Base-by-base conservation (phyloP, 2,329 filamentous ascomycete species). In the Huntiella moniliformis region DNA sequence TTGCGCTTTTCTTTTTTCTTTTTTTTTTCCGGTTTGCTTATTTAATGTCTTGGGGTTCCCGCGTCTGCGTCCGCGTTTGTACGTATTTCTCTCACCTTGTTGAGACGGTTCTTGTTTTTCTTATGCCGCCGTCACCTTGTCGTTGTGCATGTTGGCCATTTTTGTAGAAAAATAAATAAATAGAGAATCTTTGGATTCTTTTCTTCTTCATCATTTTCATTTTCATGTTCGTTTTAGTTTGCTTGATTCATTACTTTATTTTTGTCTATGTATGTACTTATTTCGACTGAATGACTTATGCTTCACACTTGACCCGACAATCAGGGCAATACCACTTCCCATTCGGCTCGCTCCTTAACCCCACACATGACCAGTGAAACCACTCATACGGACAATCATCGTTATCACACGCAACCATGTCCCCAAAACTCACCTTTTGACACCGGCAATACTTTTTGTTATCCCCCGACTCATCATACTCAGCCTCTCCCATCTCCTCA, bases 351-450 rank as follows among this genome's bases (percentile, higher is more conserved):
- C 71, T 77, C 60, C 77, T 79, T 31, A 81, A 66, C 15, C 75
- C 74, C 42, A 81, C 77, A 54, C 77, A 81, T 38, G 67, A 76
- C 80, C 82, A 91, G 62, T 91, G 83, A 60, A 91, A 91, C 83
- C 83, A 91, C 63, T 91, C 82, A 56, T 74, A 82, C 40, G 77
- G 76, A 61, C 83, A 91, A 53, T 78, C 71, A 48, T 81, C 76
- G 59, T 88, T 88, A 64, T 91, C 83, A 63, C 83, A 91, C 28
- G 82, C 83, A 52, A 91, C 82, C 83, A 91, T 91, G 56, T 88
- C 80, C 51, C 83, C 83, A 56, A 82, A 86, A 60, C 80, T 85
- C 53, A 87, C 79, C 54, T 81, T 81, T 58, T 87, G 79, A 60
- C 83, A 91, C 28, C 79, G 69, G 62, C 83, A 91, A 62, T 91